These are phyloP conservation scores for Dacryopinax primogenitus DNA, from an alignment of 768 basidiomycete genomes.

Conservation along the genomic window DNA sequence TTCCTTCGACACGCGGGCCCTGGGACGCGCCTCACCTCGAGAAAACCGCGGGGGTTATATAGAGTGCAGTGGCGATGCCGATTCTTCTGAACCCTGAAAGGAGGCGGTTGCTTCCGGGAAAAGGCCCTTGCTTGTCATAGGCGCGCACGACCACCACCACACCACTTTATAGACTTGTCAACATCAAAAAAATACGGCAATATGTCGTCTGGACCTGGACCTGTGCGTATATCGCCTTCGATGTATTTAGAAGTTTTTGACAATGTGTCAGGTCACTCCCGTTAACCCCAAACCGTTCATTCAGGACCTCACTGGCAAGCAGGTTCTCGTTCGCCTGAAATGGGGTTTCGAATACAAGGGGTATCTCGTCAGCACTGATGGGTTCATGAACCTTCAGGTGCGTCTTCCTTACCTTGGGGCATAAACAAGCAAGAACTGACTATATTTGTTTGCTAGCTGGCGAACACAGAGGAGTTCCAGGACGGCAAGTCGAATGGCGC, in stretches of 20 bases:
- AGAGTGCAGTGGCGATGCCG: slow-evolving; percentile 5
- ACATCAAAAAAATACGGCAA: slow-evolving; percentile 4
- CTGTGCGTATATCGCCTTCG: background rate
- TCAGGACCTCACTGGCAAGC: slow-evolving; percentile 95
- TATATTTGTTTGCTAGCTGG: slow-evolving; percentile 47
- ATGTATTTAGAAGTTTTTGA: slow-evolving; percentile 15
- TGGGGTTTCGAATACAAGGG: slow-evolving; percentile 99
- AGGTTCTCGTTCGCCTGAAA: slow-evolving; percentile 87
- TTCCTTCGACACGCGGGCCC: background rate
- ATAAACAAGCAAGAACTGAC: background rate
- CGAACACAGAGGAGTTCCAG: slow-evolving; percentile 98
- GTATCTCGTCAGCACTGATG: slow-evolving; percentile 95
- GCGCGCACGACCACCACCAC: background rate
- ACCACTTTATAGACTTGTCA: no score
- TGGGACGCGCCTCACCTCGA: background rate
- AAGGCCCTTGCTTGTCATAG: background rate
- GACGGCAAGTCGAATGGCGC: slow-evolving; percentile 91
- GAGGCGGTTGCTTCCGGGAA: background rate
- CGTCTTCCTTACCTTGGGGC: slow-evolving; percentile 17
- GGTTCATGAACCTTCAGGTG: slow-evolving; percentile 99
- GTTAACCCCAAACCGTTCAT: slow-evolving; percentile 99
- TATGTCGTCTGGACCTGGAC: slow-evolving; percentile 17
- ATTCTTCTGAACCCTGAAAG: background rate
- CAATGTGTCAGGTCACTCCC: slow-evolving; percentile 54
- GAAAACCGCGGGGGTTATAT: background rate